phyloP scores from a whole-genome alignment of 78 protist species.

The Neovahlkampfia damariscottae region DNA sequence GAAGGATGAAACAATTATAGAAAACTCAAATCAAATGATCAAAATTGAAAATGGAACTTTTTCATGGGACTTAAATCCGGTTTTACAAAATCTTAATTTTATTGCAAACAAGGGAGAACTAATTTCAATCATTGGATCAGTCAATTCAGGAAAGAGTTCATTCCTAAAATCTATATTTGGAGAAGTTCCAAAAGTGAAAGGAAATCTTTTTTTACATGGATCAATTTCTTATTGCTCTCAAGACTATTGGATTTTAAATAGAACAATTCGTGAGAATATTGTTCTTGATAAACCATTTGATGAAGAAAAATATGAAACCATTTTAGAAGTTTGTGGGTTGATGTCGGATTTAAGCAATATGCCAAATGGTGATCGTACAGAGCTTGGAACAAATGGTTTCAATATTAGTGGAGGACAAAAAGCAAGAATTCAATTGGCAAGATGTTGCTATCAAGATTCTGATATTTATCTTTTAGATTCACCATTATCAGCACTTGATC shows the following conservation, averaged over 20 bases:
- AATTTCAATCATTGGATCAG: constrained; percentile 36
- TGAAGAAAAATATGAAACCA: background rate
- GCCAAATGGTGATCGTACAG: constrained; percentile 33
- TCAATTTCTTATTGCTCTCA: constrained; percentile 14
- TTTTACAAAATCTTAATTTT: background rate
- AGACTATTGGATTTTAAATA: constrained; percentile 70
- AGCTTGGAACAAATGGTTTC: constrained; percentile 63
- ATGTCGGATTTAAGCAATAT: constrained; percentile 30
- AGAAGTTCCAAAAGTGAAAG: constrained; percentile 4
- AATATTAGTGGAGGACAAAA: constrained; percentile 59
- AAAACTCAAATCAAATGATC: no score
- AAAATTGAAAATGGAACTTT: background rate
- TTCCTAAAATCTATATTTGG: constrained; percentile 56
- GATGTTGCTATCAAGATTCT: constrained; percentile 68
- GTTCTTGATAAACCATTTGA: constrained; percentile 49
- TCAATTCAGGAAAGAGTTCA: constrained; percentile 62
- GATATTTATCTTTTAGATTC: constrained; percentile 59
- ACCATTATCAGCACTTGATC: constrained; percentile 71
- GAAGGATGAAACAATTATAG: no score
- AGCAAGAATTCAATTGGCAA: constrained; percentile 69
- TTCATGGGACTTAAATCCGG: background rate
- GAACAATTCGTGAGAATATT: constrained; percentile 77
- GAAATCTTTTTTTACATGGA: no score
- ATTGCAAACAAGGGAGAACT: constrained; percentile 6
- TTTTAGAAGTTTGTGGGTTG: constrained; percentile 26